These are phyloP conservation scores for Alternaria tenuissima DNA, from an alignment of 2,329 filamentous ascomycete species.

Conservation along the genomic window DNA sequence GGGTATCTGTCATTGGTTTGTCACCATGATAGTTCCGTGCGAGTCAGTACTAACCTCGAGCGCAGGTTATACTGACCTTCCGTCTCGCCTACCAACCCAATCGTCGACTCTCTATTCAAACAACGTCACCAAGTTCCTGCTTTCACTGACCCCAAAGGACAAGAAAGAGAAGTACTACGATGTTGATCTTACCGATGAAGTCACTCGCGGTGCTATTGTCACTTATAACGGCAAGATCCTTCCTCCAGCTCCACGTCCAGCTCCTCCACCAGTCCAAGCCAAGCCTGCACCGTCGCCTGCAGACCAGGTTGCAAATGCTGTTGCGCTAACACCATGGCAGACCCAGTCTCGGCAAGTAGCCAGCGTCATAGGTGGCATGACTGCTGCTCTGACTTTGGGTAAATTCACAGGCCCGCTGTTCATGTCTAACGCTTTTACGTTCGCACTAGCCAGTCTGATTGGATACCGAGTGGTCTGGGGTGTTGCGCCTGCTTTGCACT, in stretches of 20 bases:
- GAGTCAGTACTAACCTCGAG: conserved; percentile 46
- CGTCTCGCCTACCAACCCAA: conserved; percentile 85
- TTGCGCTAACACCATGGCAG: conserved; percentile 82
- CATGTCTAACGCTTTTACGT: conserved; percentile 88
- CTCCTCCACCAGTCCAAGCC: conserved; percentile 64
- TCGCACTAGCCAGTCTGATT: conserved; percentile 82
- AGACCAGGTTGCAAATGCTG: conserved; percentile 60
- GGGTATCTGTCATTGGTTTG: conserved; percentile 83
- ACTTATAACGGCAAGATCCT: conserved; percentile 79
- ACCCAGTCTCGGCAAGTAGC: conserved; percentile 79
- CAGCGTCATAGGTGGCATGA: conserved; percentile 79
- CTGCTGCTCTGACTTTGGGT: conserved; percentile 75
- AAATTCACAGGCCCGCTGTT: conserved; percentile 82
- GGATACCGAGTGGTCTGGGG: conserved; percentile 92
- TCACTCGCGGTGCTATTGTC: conserved; percentile 84
- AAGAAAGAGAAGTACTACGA: conserved; percentile 82
- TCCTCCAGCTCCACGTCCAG: conserved; percentile 75
- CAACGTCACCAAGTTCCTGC: conserved; percentile 87
- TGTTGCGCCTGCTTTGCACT: conserved; percentile 82
- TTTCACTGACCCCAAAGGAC: conserved; percentile 81
- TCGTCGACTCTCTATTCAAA: conserved; percentile 91
- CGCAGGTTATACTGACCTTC: conserved; percentile 79
- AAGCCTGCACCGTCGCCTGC: conserved; percentile 49
- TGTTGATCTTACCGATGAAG: conserved; percentile 82
- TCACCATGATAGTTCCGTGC: accelerated